Evolutionary conservation across 2,329 filamentous ascomycete species (phyloP), one percentile per base, ranked within the genome.

Genomic region (Phaeosphaeria sp.): DNA sequence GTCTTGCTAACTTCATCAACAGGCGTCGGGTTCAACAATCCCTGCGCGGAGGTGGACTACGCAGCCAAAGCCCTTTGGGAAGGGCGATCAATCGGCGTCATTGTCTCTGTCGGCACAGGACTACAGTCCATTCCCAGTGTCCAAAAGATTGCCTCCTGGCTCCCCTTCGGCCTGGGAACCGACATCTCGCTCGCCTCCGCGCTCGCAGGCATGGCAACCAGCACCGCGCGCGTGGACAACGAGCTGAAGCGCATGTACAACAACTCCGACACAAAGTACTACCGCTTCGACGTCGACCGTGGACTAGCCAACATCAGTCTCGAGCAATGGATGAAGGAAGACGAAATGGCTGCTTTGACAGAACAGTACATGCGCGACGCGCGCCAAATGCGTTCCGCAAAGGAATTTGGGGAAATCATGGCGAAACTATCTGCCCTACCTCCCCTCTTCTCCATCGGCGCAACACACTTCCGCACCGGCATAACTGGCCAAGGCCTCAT

Each of bases 1-100:
- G 20, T 21, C 20, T 43, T 4, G 15, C 40, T 43, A 7, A 43
- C 40, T 18, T 3, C 8, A 43, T 43, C 40, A 18, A 18, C 17
- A 18, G 20, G 78, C 2, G 69, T 84, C 0, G 78, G 79, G 11
- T 79, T 81, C 68, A 81, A 82, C 57, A 86, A 86, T 44, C 84
- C 83, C 2, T 78, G 83, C 21, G 70, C 74, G 6, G 76, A 85
- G 58, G 83, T 84, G 2, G 80, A 85, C 50, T 71, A 78, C 47
- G 83, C 84, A 45, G 71, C 79, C 4, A 80, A 79, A 63, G 70
- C 75, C 0, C 68, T 79, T 11, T 79, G 71, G 73, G 66, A 74
- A 62, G 60, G 74, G 52, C 63, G 77, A 53, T 66, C 65, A 0
- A 76, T 78, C 30, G 76, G 76, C 7, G 67, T 78, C 33, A 76